phyloP scores from a whole-genome alignment of 2,329 filamentous ascomycete genomes.

The Ceratocystis papillata region DNA sequence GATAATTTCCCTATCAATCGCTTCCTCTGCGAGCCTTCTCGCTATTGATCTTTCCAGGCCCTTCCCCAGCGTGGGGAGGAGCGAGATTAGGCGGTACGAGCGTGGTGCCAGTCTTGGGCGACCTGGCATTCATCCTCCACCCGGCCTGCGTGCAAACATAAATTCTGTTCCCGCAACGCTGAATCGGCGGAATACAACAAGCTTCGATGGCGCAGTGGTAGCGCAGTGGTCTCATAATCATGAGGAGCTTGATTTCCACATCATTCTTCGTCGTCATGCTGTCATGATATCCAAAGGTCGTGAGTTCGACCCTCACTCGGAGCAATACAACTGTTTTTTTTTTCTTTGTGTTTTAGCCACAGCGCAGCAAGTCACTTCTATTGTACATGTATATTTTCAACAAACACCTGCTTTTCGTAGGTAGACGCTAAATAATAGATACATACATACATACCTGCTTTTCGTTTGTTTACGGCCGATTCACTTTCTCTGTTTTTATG shows the following conservation, averaged over 20 bases:
- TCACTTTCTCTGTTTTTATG: background rate
- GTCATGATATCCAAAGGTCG: conserved; percentile 25
- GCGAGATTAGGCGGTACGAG: too few relatives aligned
- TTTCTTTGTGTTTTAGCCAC: background rate
- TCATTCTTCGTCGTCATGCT: background rate
- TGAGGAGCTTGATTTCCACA: conserved; percentile 23
- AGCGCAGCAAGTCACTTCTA: too few relatives aligned
- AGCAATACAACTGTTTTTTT: conserved; percentile 12
- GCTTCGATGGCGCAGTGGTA: conserved; percentile 25
- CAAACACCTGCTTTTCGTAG: background rate
- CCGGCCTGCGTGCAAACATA: background rate
- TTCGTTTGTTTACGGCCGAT: background rate
- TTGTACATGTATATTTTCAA: background rate
- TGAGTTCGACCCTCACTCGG: conserved; percentile 26
- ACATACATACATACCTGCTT: too few relatives aligned
- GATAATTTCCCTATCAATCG: too few relatives aligned
- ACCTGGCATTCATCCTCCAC: too few relatives aligned
- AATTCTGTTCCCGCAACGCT: background rate
- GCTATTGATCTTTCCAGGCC: too few relatives aligned
- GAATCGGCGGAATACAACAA: conserved; percentile 17
- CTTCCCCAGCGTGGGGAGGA: too few relatives aligned
- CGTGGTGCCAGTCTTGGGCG: too few relatives aligned
- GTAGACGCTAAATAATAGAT: too few relatives aligned
- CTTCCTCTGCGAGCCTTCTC: too few relatives aligned
- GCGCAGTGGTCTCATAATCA: conserved; percentile 25